Evolutionary conservation across 2,329 filamentous ascomycete genomes (phyloP).

Genomic region (Aspergillus sp.): DNA sequence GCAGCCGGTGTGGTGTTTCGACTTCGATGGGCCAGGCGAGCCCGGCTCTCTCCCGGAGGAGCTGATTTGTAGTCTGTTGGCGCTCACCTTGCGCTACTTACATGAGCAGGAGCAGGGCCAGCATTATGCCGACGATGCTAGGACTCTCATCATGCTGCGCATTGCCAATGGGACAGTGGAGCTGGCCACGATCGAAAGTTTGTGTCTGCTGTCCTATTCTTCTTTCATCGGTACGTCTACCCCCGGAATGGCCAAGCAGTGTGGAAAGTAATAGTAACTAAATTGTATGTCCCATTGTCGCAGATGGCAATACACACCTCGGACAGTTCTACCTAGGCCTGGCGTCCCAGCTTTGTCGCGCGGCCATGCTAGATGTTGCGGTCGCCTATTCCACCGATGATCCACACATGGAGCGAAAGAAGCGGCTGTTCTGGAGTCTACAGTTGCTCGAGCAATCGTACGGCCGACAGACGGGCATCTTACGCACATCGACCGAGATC

Average conservation of each 20-base stretch:
- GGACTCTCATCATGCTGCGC: constrained; percentile 48
- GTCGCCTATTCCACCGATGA: constrained; percentile 43
- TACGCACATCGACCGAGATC: constrained; percentile 47
- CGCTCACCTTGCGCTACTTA: constrained; percentile 36
- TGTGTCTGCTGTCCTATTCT: constrained; percentile 55
- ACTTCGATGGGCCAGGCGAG: constrained; percentile 35
- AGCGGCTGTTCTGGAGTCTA: constrained; percentile 55
- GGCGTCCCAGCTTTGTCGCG: constrained; percentile 54
- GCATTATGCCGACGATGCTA: constrained; percentile 44
- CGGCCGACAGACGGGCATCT: constrained; percentile 49
- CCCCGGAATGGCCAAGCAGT: neutral
- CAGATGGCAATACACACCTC: constrained; percentile 53
- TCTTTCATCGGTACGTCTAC: constrained; percentile 51
- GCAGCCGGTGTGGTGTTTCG: constrained; percentile 43
- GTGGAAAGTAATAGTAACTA: neutral
- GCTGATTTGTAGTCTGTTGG: constrained; percentile 37
- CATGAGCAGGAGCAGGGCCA: constrained; percentile 30
- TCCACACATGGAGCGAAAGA: constrained; percentile 48
- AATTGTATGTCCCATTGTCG: neutral
- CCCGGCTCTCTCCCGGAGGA: constrained; percentile 34
- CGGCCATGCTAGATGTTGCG: constrained; percentile 52
- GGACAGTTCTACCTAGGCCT: constrained; percentile 56
- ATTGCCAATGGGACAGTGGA: constrained; percentile 55
- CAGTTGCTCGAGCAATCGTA: constrained; percentile 55
- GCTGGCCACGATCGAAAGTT: constrained; percentile 53